Evolutionary conservation across 768 basidiomycete genomes (phyloP), one percentile per base, ranked within the genome.

Genomic region (Mycena filopes): DNA sequence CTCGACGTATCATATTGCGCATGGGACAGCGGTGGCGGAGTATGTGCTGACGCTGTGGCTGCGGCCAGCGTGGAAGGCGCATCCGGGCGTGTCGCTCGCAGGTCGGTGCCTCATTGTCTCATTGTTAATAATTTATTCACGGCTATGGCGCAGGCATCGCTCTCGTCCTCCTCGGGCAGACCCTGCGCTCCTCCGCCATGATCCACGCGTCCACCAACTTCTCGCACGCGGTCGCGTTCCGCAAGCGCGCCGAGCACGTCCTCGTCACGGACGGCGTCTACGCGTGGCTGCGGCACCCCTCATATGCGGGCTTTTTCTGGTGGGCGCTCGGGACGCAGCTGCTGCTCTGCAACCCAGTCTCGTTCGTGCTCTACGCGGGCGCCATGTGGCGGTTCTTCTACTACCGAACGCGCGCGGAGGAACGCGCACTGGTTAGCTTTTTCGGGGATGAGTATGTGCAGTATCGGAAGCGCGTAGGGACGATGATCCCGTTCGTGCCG

Each of bases 241-340:
- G 79, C 40, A 99, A 96, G 75, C 84, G 85, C 42, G 82, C 86
- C 18, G 81, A 83, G 13, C 98, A 99, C 76, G 78, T 75, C 29
- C 85, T 99, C 15, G 95, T 99, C 26, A 98, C 92, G 6, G 83
- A 89, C 68, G 98, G 98, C 18, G 83, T 99, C 55, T 99, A 99
- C 71, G 83, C 86, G 93, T 92, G 87, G 87, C 91, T 89, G 65
- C 88, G 98, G 16, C 98, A 99, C 78, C 98, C 98, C 13, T 98
- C 97, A 0, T 99, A 99, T 71, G 87, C 94, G 2, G 98, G 96
- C 2, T 99, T 98, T 82, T 97, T 93, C 77, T 99, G 97, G 76
- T 99, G 98, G 98, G 96, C 95, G 0, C 73, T 99, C 28, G 95
- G 96, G 2, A 98, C 95, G 0, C 98, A 99, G 75, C 78, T 99